These are phyloP conservation scores for Capronia americana DNA, from an alignment of 2,329 filamentous ascomycete species.

Conservation along the genomic window DNA sequence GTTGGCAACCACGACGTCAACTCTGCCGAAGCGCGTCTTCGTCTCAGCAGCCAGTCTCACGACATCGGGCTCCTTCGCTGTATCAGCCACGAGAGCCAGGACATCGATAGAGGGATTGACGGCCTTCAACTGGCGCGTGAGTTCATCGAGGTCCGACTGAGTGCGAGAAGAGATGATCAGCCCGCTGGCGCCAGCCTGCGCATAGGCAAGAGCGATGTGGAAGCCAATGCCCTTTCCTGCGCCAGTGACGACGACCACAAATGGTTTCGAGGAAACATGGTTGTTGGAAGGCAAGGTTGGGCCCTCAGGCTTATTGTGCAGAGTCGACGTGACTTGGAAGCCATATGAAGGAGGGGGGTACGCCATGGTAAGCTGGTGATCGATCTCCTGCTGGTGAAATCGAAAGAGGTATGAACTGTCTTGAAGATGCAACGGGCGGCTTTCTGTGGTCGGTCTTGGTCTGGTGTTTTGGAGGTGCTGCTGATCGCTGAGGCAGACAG, in stretches of 20 bases:
- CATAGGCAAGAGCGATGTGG: slow-evolving; percentile 46
- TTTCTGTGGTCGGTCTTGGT: neutral
- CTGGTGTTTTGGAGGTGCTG: neutral
- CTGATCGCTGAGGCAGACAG: neutral
- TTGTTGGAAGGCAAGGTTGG: slow-evolving; percentile 21
- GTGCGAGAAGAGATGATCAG: slow-evolving; percentile 14
- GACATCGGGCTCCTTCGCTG: slow-evolving; percentile 17
- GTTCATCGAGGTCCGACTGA: slow-evolving; percentile 25
- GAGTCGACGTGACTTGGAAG: slow-evolving; percentile 8
- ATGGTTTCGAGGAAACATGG: slow-evolving; percentile 16
- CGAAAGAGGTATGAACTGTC: too few species aligned
- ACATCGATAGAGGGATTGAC: slow-evolving; percentile 15
- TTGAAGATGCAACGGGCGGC: too few species aligned
- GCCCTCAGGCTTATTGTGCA: slow-evolving; percentile 18
- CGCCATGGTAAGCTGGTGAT: slow-evolving; percentile 6
- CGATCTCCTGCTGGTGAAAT: neutral
- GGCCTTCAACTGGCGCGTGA: slow-evolving; percentile 21
- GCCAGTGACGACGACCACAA: slow-evolving; percentile 29
- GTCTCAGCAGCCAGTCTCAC: slow-evolving; percentile 19
- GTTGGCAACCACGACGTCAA: slow-evolving; percentile 36
- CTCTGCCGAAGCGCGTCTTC: slow-evolving; percentile 12
- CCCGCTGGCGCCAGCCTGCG: slow-evolving; percentile 22
- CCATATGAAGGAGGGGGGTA: slow-evolving; percentile 9
- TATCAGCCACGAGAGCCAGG: slow-evolving; percentile 18
- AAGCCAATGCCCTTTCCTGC: slow-evolving; percentile 46